Base-by-base conservation (phyloP, 164 flowering plant species). In the Magnolia changhungtana region DNA sequence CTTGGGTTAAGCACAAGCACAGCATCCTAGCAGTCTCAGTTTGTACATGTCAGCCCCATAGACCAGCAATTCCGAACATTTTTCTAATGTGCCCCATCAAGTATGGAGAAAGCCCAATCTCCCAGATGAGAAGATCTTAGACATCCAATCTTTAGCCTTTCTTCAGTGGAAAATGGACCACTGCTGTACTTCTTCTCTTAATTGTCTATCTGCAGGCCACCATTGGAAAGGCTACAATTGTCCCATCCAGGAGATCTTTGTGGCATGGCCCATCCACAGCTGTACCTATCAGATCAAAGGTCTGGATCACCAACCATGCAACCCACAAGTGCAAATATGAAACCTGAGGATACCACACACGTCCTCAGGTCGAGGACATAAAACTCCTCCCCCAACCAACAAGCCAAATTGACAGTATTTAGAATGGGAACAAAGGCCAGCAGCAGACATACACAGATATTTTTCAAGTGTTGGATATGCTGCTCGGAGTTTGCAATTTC, bases 401-500 rank as follows among this genome's bases (percentile, higher is more conserved):
- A 37, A 37, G 45, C 45, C 45, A 37, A 37, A 3, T 4, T 0
- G 45, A 37, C 7, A 5, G 49, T 31, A 68, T 29, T 29, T 24
- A 68, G 16, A 31, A 27, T 68, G 50, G 18, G 31, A 68, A 14
- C 67, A 27, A 49, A 16, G 3, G 71, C 31, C 21, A 70, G 45
- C 20, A 70, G 23, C 21, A 50, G 55, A 83, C 91, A 69, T 88
- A 88, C 94, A 81, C 82, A 86, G 45, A 75, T 67, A 70, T 84
- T 83, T 81, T 86, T 86, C 70, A 91, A 75, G 64, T 77, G 80
- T 66, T 82, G 85, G 31, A 85, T 23, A 72, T 76, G 78, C 37
- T 58, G 71, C 74, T 82, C 89, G 24, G 78, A 83, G 55, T 87
- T 83, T 52, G 86, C 90, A 65, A 89, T 75, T 76, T 93, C 97